Evolutionary conservation across 768 basidiomycete species (phyloP), one percentile per base, ranked within the genome.

Genomic region (Cytidiella melzeri): DNA sequence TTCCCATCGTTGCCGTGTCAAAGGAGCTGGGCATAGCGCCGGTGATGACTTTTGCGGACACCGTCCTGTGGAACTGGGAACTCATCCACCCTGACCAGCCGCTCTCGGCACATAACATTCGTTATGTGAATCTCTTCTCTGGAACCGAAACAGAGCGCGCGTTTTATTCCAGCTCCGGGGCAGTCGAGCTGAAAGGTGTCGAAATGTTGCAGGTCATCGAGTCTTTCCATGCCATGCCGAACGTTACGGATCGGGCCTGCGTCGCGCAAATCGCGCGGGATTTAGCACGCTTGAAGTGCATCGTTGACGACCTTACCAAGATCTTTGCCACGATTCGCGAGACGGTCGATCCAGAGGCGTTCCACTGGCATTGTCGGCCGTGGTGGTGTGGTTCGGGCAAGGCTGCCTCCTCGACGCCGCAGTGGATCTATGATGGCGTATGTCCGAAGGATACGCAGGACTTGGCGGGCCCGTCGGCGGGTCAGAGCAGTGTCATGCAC

Each of bases 1-100:
- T 88, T 20, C 94, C 95, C 0, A 73, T 96, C 24, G 76, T 89
- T 24, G 61, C 75, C 15, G 81, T 95, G 41, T 95, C 92, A 12
- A 74, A 75, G 9, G 67, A 76, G 45, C 76, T 99, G 37, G 82
- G 81, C 45, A 83, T 94, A n/a, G 92, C 94, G 5, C 95, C 95
- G 3, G 80, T 99, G 54, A 73, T 97, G 55, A 99, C 94, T 0
- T 99, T 92, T 62, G 89, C 94, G 23, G 95, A 96, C 63, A 92
- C 90, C 15, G 94, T 99, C 12, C 76, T 98, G 1, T 99, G 92
- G 91, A 96, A 97, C 63, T 86, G 80, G 75, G 80, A 81, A 30
- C 71, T 79, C 38, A 62, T 77, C 47, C 71, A 85, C 59, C 72
- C 83, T 20, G 64, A 66, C 19, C 63, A 72, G 30, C 84, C 87